Evolutionary conservation across 257 asterid genomes (phyloP).

Genomic region (Rhazya stricta): DNA sequence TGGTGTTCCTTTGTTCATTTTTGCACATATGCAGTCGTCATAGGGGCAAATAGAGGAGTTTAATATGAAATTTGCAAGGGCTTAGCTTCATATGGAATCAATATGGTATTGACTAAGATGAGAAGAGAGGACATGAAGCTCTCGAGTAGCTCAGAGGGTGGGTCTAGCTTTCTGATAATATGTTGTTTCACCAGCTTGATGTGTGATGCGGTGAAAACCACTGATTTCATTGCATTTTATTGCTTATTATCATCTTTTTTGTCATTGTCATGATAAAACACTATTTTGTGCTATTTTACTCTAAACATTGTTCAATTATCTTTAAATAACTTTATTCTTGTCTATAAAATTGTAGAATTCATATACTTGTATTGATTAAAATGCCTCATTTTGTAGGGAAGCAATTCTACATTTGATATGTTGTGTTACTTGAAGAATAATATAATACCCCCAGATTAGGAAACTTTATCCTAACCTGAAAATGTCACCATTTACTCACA

Average conservation of each 20-base stretch:
- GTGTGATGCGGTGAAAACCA: too few relatives aligned
- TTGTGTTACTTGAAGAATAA: too few relatives aligned
- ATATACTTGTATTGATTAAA: too few relatives aligned
- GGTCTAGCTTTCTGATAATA: conserved; percentile 22
- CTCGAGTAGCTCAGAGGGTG: conserved; percentile 26
- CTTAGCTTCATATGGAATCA: conserved; percentile 38
- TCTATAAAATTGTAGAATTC: too few relatives aligned
- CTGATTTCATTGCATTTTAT: conserved; percentile 26
- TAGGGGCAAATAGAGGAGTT: conserved; percentile 52
- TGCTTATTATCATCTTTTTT: conserved; percentile 24
- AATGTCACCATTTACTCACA: too few relatives aligned
- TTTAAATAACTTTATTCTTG: too few relatives aligned
- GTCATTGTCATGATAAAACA: conserved; percentile 37
- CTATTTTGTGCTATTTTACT: too few relatives aligned
- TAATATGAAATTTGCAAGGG: conserved; percentile 41
- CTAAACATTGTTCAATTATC: too few relatives aligned
- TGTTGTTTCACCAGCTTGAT: conserved; percentile 44
- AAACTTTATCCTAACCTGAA: too few relatives aligned
- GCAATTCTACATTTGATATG: too few relatives aligned
- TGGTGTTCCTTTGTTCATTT: neutral
- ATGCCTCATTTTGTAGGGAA: too few relatives aligned
- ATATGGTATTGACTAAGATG: conserved; percentile 39
- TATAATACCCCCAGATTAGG: too few relatives aligned
- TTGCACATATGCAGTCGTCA: conserved; percentile 41
- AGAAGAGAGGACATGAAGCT: conserved; percentile 42